These are phyloP conservation scores for Acacia melanoxylon DNA, from an alignment of 306 rosid genomes.

Conservation along the genomic window DNA sequence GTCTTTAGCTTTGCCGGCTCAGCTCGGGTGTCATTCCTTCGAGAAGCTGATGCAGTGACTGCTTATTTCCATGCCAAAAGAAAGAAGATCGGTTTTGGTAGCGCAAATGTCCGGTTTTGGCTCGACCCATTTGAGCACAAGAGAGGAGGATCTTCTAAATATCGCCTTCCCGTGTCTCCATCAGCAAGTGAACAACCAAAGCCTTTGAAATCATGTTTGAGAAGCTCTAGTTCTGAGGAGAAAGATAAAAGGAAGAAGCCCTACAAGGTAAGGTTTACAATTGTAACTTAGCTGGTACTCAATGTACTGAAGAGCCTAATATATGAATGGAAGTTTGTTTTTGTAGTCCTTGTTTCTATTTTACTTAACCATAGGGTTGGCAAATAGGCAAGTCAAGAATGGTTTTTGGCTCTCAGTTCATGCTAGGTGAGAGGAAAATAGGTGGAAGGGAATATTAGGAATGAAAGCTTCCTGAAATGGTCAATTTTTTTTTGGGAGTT, in stretches of 20 bases:
- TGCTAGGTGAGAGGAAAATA: neutral
- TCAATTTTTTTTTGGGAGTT: no score
- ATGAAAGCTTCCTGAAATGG: no score
- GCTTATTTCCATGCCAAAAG: conserved; percentile 42
- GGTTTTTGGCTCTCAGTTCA: neutral
- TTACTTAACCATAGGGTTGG: neutral
- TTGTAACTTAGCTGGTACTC: conserved; percentile 34
- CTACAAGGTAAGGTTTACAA: conserved; percentile 42
- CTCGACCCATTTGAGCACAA: conserved; percentile 31
- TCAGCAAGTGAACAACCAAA: conserved; percentile 22
- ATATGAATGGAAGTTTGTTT: neutral
- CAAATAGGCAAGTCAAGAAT: neutral
- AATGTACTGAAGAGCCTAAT: neutral
- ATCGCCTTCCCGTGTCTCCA: conserved; percentile 10
- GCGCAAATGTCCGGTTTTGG: conserved; percentile 41
- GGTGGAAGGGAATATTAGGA: no score
- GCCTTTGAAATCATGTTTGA: conserved; percentile 44
- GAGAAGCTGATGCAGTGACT: conserved; percentile 34
- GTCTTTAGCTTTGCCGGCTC: conserved; percentile 19
- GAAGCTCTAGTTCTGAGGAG: conserved; percentile 20
- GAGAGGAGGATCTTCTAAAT: conserved; percentile 20
- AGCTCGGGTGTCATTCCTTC: conserved; percentile 39
- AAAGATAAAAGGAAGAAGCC: conserved; percentile 33
- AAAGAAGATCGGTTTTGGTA: conserved; percentile 31
- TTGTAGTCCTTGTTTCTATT: conserved; percentile 5